Conservation (phyloP, 192 early-diverging fungal genomes). For the Phlyctochytrium planicorne region DNA sequence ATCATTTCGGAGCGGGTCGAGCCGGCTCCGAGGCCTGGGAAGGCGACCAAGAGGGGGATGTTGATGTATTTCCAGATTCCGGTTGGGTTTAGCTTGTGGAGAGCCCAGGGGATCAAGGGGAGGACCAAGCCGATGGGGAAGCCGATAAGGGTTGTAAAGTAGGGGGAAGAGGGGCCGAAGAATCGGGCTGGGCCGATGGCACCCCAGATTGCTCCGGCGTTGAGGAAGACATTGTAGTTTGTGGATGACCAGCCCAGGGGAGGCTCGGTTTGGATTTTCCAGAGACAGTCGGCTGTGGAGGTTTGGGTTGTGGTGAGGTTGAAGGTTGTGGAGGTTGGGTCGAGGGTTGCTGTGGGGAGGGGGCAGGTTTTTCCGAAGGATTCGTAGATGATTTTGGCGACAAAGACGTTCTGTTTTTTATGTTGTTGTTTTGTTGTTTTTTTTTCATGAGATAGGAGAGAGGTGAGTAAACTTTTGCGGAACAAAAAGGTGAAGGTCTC, state of each 20-base stretch:
- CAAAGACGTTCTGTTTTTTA: neutral
- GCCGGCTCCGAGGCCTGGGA: constrained; percentile 6
- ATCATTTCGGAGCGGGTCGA: constrained; percentile 5
- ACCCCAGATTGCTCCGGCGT: constrained; percentile 71
- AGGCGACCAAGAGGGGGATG: constrained; percentile 15
- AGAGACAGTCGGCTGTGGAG: neutral
- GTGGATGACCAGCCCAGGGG: constrained; percentile 3
- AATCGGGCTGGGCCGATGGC: constrained; percentile 68
- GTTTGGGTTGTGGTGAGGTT: neutral
- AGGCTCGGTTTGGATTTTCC: neutral
- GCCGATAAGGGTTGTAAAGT: constrained; percentile 11
- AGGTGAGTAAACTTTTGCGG: constrained; percentile 43
- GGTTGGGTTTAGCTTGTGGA: constrained; percentile 33
- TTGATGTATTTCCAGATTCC: constrained; percentile 21
- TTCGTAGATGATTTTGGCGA: constrained; percentile 8
- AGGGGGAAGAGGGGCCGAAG: constrained; percentile 44
- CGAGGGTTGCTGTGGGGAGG: no score
- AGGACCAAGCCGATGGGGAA: constrained; percentile 27
- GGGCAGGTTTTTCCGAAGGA: neutral
- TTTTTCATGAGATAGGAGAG: constrained; percentile 48
- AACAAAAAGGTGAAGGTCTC: neutral
- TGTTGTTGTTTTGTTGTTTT: no score
- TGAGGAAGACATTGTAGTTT: constrained; percentile 55
- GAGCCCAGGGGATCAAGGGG: constrained; percentile 34
- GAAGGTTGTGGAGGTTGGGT: neutral